Base-by-base conservation (phyloP, 108 stramenopile species). In the Schizochytrium sp. region DNA sequence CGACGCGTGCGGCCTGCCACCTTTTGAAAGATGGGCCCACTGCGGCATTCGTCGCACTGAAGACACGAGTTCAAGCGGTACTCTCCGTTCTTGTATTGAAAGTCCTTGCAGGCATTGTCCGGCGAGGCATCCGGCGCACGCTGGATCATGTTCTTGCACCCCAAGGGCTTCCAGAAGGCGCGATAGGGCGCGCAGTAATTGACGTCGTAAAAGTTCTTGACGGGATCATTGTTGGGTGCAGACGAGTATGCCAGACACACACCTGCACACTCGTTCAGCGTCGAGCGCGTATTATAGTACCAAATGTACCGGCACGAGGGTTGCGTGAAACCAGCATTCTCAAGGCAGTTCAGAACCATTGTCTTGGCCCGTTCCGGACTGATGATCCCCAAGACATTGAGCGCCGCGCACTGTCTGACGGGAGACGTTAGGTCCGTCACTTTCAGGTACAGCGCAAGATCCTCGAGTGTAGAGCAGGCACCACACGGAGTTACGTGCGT, bases 1-100 rank as follows among this genome's bases (percentile, higher is more conserved):
- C 76, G 76, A 25, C 76, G 45, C n/a, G 76, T 83, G 76, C 76
- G 76, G 12, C 76, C 76, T 1, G 76, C 45, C 12, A 83, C 45
- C 76, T 83, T 83, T 53, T 83, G 76, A 53, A 83, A 83, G 51
- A 83, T 83, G 6, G 76, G 76, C 2, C 76, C 76, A 23, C 48
- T 53, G 48, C 76, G 76, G 51, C 76, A 83, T 23, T 83, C 76
- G 51, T 83, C 76, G 51, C 76, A 83, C 51, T 83, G 76, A 12
- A 83, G 76, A 23, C 76, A 83, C 28, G 76, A 53, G 28, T 83
- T 83, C 18, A 83, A 34, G 51, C 76, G 76, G 28, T 83, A 83
- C 51, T 12, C 19, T 8, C 51, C 51, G 76, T 83, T 83, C 23
- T 83, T 5, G 23, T 28, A 83, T 2, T 83, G 76, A 1, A 53